Base-by-base conservation (phyloP, 2,329 filamentous ascomycete species). In the Moelleriella libera region DNA sequence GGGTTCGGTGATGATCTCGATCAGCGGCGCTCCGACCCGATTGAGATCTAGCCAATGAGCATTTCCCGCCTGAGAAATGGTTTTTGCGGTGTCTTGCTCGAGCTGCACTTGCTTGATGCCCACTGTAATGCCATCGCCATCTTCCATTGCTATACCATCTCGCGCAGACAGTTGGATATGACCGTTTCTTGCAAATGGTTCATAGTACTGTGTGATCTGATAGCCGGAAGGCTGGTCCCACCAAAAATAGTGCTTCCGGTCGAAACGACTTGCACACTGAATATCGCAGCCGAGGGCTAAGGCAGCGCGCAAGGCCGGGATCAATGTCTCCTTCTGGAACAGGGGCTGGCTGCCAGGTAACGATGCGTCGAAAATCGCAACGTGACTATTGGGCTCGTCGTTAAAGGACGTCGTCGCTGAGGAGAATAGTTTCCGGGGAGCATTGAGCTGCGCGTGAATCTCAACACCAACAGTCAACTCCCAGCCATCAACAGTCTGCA, bases 231-330 rank as follows among this genome's bases (percentile, higher is more conserved):
- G 92, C 64, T 98, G 92, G 63, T 98, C 92, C 78, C 92, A 94
- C 70, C 96, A 95, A 65, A 98, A 97, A 66, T 98, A 98, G 65
- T 98, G 92, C 63, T 98, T 98, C 53, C 92, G 76, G 64, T 98
- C 92, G 67, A 96, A 98, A 47, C 78, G 79, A 63, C 88, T 95
- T 55, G 78, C 74, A 1, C 67, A 70, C 60, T 94, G 84, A 46
- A 97, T 75, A 1, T 80, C 68, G 64, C 92, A 97, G 49, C 83
- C 78, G 43, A 98, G 71, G 0, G 88, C 87, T 45, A 96, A 68
- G 0, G 92, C 90, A 14, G 90, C 90, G 50, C 92, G 81, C 12
- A 98, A 61, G n/a, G 92, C 92, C 4, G 92, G 92, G 39, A 97
- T 74, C 9, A 98, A 69, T 0, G 85, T 87, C 50, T 83, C 85